These are phyloP conservation scores for Oleoguttula mirabilis DNA, from an alignment of 495 filamentous ascomycete genomes.

Conservation along the genomic window DNA sequence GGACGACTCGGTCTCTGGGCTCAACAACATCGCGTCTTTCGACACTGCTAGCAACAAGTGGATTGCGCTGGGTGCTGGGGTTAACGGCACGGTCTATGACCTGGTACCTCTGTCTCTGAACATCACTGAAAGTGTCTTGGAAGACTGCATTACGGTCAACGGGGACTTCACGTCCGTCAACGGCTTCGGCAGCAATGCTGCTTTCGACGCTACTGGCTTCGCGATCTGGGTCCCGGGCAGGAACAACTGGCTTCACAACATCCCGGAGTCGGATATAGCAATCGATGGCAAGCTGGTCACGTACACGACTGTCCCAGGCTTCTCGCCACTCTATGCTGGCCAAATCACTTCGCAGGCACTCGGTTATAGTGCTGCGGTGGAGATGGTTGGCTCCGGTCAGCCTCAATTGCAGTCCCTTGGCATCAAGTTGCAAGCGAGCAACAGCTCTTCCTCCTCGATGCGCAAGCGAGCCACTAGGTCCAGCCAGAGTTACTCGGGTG, in stretches of 20 bases:
- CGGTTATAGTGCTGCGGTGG: constrained; percentile 55
- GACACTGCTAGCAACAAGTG: constrained; percentile 56
- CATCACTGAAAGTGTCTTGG: constrained; percentile 52
- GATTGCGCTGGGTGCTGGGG: constrained; percentile 70
- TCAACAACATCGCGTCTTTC: constrained; percentile 67
- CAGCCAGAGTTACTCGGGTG: constrained; percentile 45
- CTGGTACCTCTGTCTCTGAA: constrained; percentile 74
- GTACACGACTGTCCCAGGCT: constrained; percentile 47
- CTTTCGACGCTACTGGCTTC: constrained; percentile 57
- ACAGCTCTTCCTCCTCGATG: constrained; percentile 15
- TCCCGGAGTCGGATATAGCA: constrained; percentile 51
- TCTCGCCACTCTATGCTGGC: constrained; percentile 61
- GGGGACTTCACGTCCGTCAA: constrained; percentile 66
- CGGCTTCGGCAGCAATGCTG: constrained; percentile 48
- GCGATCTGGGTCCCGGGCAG: constrained; percentile 89
- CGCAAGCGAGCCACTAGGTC: constrained; percentile 45
- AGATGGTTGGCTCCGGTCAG: constrained; percentile 40
- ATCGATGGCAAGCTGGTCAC: constrained; percentile 62
- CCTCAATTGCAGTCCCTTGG: constrained; percentile 45
- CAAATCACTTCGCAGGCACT: constrained; percentile 59
- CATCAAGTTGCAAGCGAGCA: constrained; percentile 36
- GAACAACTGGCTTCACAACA: constrained; percentile 77
- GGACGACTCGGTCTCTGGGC: constrained; percentile 42
- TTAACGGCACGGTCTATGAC: constrained; percentile 63
- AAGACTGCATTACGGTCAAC: constrained; percentile 65